phyloP scores from a whole-genome alignment of 805 yeast genomes.

The Sugiyamaella qingdaonensis region DNA sequence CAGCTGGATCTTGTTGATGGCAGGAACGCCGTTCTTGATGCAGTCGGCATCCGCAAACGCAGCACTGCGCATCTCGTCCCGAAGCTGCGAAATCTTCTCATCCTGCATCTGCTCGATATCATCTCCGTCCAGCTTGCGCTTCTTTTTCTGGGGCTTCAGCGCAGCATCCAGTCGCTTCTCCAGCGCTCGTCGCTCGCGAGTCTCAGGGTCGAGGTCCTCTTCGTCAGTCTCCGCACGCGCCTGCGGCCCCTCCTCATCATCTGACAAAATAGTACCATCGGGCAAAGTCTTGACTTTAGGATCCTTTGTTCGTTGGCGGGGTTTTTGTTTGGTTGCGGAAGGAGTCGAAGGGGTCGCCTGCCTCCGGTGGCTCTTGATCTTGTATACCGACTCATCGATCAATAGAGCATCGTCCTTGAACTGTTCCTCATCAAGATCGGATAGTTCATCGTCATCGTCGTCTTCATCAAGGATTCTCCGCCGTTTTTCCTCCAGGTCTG shows the following conservation, averaged over 20 bases:
- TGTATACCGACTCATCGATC: constrained; percentile 38
- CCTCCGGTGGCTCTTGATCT: constrained; percentile 34
- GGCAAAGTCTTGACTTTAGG: constrained; percentile 9
- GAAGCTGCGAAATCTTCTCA: constrained; percentile 74
- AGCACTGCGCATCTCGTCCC: constrained; percentile 81
- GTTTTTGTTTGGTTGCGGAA: constrained; percentile 14
- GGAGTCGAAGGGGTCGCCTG: constrained; percentile 6
- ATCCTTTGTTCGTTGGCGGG: constrained; percentile 20
- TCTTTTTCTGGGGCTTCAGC: constrained; percentile 50
- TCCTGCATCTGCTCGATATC: constrained; percentile 95
- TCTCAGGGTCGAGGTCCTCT: constrained; percentile 29
- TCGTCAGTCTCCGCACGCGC: constrained; percentile 11
- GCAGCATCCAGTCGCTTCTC: constrained; percentile 81
- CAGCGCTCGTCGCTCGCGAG: constrained; percentile 63
- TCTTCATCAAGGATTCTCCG: constrained; percentile 6
- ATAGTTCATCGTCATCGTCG: constrained; percentile 17
- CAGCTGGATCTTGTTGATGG: constrained; percentile 71
- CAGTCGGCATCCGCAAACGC: constrained; percentile 51
- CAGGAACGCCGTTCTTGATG: constrained; percentile 59
- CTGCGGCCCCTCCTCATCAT: constrained; percentile 18
- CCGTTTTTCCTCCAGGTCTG: background rate
- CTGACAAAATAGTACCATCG: constrained; percentile 18
- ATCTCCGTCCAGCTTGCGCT: constrained; percentile 75
- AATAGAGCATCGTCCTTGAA: constrained; percentile 29
- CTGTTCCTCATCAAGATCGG: constrained; percentile 39